phyloP scores from a whole-genome alignment of 768 basidiomycete genomes.

The Lentinula boryana region DNA sequence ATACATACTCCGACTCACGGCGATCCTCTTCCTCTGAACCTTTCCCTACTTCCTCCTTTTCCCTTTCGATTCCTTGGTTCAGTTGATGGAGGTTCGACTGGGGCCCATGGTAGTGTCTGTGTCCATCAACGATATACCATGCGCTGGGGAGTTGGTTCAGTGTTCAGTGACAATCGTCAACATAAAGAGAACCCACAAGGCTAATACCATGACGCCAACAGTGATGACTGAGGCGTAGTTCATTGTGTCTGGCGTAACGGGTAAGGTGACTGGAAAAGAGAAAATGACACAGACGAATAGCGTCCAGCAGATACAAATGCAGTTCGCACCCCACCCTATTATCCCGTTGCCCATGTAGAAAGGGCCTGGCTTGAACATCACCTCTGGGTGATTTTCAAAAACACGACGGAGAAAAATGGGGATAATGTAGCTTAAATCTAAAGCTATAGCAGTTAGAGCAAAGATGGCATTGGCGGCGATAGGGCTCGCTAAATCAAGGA shows the following conservation, averaged over 20 bases:
- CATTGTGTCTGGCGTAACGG: constrained; percentile 70
- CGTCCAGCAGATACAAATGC: constrained; percentile 65
- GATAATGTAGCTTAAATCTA: constrained; percentile 77
- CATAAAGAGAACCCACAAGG: constrained; percentile 32
- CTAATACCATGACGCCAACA: constrained; percentile 44
- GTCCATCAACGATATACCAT: constrained; percentile 51
- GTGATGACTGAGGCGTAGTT: constrained; percentile 77
- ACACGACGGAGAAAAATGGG: constrained; percentile 72
- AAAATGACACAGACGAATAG: constrained; percentile 66
- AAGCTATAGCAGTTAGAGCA: constrained; percentile 72
- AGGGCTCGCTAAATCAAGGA: constrained; percentile 72
- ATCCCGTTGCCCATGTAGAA: constrained; percentile 77
- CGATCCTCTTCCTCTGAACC: neutral
- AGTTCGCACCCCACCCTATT: constrained; percentile 56
- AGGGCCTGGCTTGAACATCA: constrained; percentile 79
- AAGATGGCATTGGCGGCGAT: constrained; percentile 79
- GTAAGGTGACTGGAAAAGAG: constrained; percentile 61
- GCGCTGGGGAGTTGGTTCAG: constrained; percentile 18
- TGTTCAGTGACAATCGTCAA: neutral
- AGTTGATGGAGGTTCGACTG: constrained; percentile 37
- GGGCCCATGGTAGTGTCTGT: constrained; percentile 54
- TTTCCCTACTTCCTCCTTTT: neutral
- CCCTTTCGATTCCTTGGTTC: neutral
- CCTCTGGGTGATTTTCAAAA: constrained; percentile 71
- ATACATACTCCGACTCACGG: neutral